A percentile compares a stretch with the other conserved stretches of the same genome.
These are phyloP conservation scores for Thelonectria blattea DNA, from an alignment of 2,329 filamentous ascomycete species.

Conservation along the genomic window DNA sequence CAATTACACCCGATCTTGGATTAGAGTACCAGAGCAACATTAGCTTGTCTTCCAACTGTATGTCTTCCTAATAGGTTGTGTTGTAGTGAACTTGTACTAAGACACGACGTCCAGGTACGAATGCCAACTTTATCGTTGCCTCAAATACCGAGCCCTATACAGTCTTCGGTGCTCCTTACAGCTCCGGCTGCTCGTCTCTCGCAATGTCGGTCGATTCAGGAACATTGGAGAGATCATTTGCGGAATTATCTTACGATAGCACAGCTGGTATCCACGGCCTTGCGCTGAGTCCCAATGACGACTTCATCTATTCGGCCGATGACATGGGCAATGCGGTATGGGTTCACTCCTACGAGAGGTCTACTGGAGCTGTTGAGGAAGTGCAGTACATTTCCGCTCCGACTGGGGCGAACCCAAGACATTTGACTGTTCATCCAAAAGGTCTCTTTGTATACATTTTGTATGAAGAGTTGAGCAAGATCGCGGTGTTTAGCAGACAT, in stretches of 20 bases:
- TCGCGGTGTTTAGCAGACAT: constrained; percentile 6
- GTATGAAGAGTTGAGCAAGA: constrained; percentile 6
- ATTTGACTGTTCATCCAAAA: constrained; percentile 6
- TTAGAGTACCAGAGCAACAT: constrained; percentile 9
- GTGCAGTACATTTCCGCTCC: constrained; percentile 4
- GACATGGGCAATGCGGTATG: constrained; percentile 25
- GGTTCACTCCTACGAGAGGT: constrained; percentile 20
- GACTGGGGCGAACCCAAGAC: constrained; percentile 6
- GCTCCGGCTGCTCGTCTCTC: constrained; percentile 16
- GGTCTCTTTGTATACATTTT: constrained; percentile 8
- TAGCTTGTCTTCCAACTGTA: constrained; percentile 10
- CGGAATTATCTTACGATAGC: constrained; percentile 6
- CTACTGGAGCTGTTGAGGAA: constrained; percentile 1
- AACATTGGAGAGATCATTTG: neutral
- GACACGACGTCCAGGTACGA: neutral
- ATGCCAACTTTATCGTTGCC: constrained; percentile 7
- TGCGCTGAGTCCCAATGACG: constrained; percentile 9
- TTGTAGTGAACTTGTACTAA: neutral
- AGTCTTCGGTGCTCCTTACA: constrained; percentile 22
- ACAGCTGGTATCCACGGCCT: constrained; percentile 15
- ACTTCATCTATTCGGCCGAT: constrained; percentile 24
- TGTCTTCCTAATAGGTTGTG: neutral
- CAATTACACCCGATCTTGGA: constrained; percentile 1
- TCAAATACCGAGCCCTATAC: constrained; percentile 8
- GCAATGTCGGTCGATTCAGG: constrained; percentile 16